Conservation (phyloP, 2,329 filamentous ascomycete species). For the Magnaporthales sp. region DNA sequence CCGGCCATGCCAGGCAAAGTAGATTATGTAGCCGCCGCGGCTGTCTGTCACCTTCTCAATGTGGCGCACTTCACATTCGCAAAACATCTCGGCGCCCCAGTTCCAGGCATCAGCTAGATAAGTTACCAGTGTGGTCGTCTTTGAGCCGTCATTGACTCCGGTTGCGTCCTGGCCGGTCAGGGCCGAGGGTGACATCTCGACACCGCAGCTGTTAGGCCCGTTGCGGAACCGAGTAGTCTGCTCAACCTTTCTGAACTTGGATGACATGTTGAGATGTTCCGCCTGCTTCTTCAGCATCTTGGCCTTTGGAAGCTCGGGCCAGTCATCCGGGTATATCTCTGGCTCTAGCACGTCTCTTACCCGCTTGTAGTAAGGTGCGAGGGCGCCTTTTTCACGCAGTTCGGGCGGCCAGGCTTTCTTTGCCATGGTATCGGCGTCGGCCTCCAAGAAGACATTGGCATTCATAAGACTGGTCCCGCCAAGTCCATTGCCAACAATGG, state of each 20-base stretch:
- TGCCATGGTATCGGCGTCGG: conserved; percentile 43
- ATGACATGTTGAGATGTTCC: conserved; percentile 34
- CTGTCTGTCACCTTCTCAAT: conserved; percentile 40
- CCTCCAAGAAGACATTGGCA: conserved; percentile 56
- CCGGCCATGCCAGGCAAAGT: conserved; percentile 55
- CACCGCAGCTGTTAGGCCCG: conserved; percentile 53
- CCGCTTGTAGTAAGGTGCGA: conserved; percentile 46
- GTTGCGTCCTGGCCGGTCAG: conserved; percentile 55
- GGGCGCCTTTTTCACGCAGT: conserved; percentile 32
- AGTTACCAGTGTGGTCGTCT: conserved; percentile 56
- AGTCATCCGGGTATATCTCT: conserved; percentile 45
- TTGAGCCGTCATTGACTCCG: conserved; percentile 59
- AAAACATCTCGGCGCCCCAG: conserved; percentile 64
- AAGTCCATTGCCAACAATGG: conserved; percentile 51
- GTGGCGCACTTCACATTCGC: conserved; percentile 57
- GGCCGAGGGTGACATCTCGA: conserved; percentile 52
- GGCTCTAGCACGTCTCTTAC: conserved; percentile 51
- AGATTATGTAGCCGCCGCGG: conserved; percentile 51
- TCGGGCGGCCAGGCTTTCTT: conserved; percentile 51
- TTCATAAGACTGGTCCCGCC: conserved; percentile 60
- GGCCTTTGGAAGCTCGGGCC: conserved; percentile 49
- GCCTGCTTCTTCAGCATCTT: conserved; percentile 50
- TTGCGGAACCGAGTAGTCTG: conserved; percentile 57
- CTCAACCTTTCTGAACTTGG: conserved; percentile 45
- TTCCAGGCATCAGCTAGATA: conserved; percentile 65